Evolutionary conservation across 2,329 filamentous ascomycete genomes (phyloP).

Genomic region (Geosmithia putterillii): DNA sequence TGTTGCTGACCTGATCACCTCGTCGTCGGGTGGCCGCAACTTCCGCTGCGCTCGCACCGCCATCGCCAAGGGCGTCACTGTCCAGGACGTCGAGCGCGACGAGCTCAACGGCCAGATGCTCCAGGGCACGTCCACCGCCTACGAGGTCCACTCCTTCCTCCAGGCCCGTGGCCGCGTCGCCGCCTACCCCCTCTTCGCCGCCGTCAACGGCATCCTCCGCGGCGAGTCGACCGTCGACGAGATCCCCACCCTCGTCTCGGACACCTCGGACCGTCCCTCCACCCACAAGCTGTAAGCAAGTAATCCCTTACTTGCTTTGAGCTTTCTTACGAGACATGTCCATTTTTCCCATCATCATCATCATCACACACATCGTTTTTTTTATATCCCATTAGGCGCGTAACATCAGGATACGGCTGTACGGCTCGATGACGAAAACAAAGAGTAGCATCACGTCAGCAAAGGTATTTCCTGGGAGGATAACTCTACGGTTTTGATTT

Average conservation of each 20-base stretch:
- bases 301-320: not conserved
- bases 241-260: slow-evolving; percentile 57
- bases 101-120: slow-evolving; percentile 96
- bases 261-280: slow-evolving; percentile 4
- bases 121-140: slow-evolving; percentile 84
- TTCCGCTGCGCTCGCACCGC: slow-evolving; percentile 87
- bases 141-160: slow-evolving; percentile 83
- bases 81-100: slow-evolving; percentile 76
- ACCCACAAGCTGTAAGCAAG: not conserved
- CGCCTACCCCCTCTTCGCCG: slow-evolving; percentile 87
- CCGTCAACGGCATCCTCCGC: slow-evolving; percentile 69
- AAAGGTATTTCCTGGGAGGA: too few relatives aligned
- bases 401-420: too few relatives aligned
- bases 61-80: slow-evolving; percentile 63
- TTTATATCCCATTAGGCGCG: too few relatives aligned
- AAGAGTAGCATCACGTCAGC: too few relatives aligned
- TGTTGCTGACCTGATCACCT: slow-evolving; percentile 91
- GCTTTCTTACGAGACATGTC: not conserved
- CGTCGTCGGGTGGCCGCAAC: slow-evolving; percentile 83
- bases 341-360: not conserved
- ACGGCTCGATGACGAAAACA: too few relatives aligned
- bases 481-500: too few relatives aligned
- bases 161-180: slow-evolving; percentile 64
- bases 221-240: slow-evolving; percentile 68
- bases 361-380: too few relatives aligned